Percentiles rank a stretch among this genome's conserved stretches.
phyloP scores from a whole-genome alignment of 1,139 yeast genomes.

The Geotrichum restrictum region DNA sequence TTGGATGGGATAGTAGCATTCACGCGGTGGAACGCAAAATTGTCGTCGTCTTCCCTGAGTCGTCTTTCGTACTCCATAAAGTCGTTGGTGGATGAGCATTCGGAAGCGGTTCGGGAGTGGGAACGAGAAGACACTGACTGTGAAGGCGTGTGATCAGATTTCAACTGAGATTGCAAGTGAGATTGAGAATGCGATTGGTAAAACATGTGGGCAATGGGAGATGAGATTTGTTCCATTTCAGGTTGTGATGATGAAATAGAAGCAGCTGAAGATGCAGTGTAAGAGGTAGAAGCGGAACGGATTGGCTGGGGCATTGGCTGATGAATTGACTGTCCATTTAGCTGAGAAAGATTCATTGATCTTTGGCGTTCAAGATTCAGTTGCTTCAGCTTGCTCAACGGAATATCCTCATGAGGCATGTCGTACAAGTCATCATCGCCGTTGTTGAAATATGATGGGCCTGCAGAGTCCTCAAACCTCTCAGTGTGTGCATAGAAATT shows the following conservation, averaged over 20 bases:
- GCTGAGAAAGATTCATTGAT: background rate
- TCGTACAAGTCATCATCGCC: constrained; percentile 7
- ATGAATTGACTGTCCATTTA: no score
- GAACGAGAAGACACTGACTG: background rate
- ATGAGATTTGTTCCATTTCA: constrained; percentile 3
- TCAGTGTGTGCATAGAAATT: background rate
- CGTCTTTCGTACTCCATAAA: constrained; percentile 5
- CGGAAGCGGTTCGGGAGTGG: background rate
- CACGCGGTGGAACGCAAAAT: background rate
- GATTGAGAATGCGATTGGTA: background rate
- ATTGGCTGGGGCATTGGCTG: no score
- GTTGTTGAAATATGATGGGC: background rate
- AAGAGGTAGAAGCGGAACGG: no score
- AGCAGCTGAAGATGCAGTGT: no score
- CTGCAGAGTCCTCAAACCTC: background rate
- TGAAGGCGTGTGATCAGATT: no score
- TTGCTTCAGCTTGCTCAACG: background rate
- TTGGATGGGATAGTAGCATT: constrained; percentile 1
- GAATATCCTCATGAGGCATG: constrained; percentile 4
- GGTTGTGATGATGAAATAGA: constrained; percentile 2
- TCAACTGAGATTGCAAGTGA: no score
- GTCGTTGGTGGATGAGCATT: constrained; percentile 2
- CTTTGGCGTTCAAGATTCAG: background rate
- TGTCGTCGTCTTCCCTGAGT: background rate
- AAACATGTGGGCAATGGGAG: constrained; percentile 2